phyloP scores from a whole-genome alignment of 148 eudicot species.

The Cornus kousa region DNA sequence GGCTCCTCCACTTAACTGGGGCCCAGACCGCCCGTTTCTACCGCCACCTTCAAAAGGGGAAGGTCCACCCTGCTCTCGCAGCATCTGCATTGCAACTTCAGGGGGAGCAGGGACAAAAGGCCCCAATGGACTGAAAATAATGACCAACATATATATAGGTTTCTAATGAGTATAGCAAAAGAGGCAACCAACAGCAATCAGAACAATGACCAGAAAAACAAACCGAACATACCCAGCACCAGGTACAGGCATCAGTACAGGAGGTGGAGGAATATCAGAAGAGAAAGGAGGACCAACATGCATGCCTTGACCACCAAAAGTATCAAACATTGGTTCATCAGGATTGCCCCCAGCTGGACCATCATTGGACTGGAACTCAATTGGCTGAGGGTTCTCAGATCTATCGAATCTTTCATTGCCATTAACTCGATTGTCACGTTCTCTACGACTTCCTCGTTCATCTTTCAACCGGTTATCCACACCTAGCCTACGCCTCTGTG shows the following conservation, averaged over 20 bases:
- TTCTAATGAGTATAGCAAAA: background rate
- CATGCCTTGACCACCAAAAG: slow-evolving; percentile 76
- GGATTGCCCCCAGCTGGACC: slow-evolving; percentile 60
- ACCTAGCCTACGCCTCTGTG: slow-evolving; percentile 70
- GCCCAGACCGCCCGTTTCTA: slow-evolving; percentile 60
- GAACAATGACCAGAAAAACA: slow-evolving; percentile 7
- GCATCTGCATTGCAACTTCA: slow-evolving; percentile 93
- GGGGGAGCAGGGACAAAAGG: slow-evolving; percentile 99
- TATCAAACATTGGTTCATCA: slow-evolving; percentile 78
- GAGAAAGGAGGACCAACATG: slow-evolving; percentile 65
- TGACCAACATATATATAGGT: slow-evolving; percentile 1
- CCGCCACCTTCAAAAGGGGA: slow-evolving; percentile 75
- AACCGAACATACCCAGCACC: slow-evolving; percentile 81
- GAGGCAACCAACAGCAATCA: background rate
- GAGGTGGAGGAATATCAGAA: slow-evolving; percentile 83
- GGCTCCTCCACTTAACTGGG: slow-evolving; percentile 40
- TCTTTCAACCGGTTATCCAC: slow-evolving; percentile 63
- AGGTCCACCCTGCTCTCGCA: slow-evolving; percentile 91
- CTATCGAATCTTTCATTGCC: slow-evolving; percentile 69
- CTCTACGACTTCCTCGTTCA: slow-evolving; percentile 73
- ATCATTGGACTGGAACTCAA: slow-evolving; percentile 58
- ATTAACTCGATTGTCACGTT: slow-evolving; percentile 61
- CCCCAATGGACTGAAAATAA: slow-evolving; percentile 77
- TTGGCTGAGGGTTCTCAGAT: slow-evolving; percentile 55
- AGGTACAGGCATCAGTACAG: slow-evolving; percentile 96